Base-by-base conservation (phyloP, 768 basidiomycete genomes). In the Leucocoprinus leucothites region DNA sequence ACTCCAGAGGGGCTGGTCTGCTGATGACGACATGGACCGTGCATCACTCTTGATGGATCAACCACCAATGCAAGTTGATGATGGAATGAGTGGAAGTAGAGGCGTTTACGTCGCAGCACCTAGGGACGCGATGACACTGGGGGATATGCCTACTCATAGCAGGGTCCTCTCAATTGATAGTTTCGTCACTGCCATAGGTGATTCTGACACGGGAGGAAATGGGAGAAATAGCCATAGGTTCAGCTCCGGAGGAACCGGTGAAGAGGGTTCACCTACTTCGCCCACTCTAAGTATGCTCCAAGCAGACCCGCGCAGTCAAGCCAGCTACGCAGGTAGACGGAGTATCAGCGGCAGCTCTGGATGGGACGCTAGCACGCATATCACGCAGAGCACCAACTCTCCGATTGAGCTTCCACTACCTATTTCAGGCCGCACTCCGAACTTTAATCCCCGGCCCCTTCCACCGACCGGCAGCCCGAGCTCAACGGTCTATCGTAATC, bases 331-430 rank as follows among this genome's bases (percentile, higher is more conserved):
- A n/a, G 40, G 41, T 6, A 21, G 35, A 2, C 24, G 35, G 19
- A 56, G 47, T 24, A 3, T 48, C 3, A 43, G 41, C 14, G 54
- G 47, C 1, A 48, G 40, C 19, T 56, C 54, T 5, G 47, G 47
- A 9, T 56, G 48, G 54, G 54, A 56, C 22, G 54, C 47, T 1
- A 49, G 54, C 8, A 49, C 54, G 4, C 45, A 54, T 8, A 21
- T 24, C 2, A 18, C 44, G n/a, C 52, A 53, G 25, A 41, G 16
- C 11, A 9, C 14, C n/a, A 9, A 22, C 42, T 62, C 53, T 38
- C 50, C 48, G 21, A 34, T 28, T 18, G 41, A 22, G 1, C 36
- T 16, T 9, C 45, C 25, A 4, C 53, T 36, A 5, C 34, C 31
- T 31, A 31, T 31, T 11, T 11, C 31, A 31, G 31, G 6, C 5